Base-by-base conservation (phyloP, 2,329 filamentous ascomycete species). In the Botrytis cinerea region DNA sequence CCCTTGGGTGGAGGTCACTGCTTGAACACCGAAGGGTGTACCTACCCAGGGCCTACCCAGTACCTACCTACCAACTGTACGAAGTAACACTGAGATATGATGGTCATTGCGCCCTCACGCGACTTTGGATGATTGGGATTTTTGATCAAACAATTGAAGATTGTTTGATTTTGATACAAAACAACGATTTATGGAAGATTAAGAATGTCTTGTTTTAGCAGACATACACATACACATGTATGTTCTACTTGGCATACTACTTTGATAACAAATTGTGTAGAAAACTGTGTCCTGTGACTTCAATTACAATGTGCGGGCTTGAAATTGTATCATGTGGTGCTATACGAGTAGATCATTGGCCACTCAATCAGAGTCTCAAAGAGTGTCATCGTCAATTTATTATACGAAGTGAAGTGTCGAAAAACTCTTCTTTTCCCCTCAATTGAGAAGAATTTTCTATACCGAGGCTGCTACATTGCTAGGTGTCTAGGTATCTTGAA, bases 181-280 rank as follows among this genome's bases (percentile, higher is more conserved):
- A 51, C 32, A 46, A 45, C 22, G 10, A 7, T n/a, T 14, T n/a
- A 2, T 51, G 12, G n/a, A 67, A 20, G 32, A 9, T 51, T 40
- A 38, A 38, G 38, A 67, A 45, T 32, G 9, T 20, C 16, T 20
- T 28, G 25, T 20, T 48, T 43, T 66, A 12, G 28, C n/a, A n/a
- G 48, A 51, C 0, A 14, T 7, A n/a, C 25, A n/a, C 25, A 51
- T n/a, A 16, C 20, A 40, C 7, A 22, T 54, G 32, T 40, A 28
- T 40, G 28, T 51, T 68, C 28, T 28, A 28, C 64, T 68, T 57
- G 64, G 46, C 64, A 68, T 57, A 32, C 35, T 57, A 32, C 22
- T n/a, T 2, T 8, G 25, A 51, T 51, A n/a, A 16, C 25, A 5
- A 54, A 54, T 2, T 4, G 48, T 54, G 25, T n/a, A 3, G 25